These are phyloP conservation scores for Penicillium sp. DNA, from an alignment of 2,329 filamentous ascomycete genomes.

Conservation along the genomic window DNA sequence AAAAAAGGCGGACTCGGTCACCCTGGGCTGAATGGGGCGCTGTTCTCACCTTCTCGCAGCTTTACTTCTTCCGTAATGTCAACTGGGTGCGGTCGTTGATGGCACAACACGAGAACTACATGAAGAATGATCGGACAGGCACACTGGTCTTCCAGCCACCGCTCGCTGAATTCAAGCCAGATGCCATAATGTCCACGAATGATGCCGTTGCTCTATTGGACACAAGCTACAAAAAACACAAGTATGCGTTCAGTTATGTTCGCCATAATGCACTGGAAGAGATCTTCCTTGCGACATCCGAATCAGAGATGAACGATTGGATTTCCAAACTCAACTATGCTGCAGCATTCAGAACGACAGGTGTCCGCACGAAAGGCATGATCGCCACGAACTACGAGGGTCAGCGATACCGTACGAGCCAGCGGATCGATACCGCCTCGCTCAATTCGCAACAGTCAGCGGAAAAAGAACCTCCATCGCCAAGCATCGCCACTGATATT, in stretches of 20 bases:
- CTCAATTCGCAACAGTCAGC: conserved; percentile 67
- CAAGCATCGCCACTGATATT: conserved; percentile 73
- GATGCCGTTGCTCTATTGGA: conserved; percentile 88
- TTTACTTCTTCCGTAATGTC: conserved; percentile 95
- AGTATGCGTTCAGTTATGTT: conserved; percentile 90
- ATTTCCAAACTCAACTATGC: conserved; percentile 94
- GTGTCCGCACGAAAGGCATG: conserved; percentile 85
- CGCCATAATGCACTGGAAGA: conserved; percentile 85
- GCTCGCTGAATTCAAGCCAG: conserved; percentile 87
- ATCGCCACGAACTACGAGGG: conserved; percentile 83
- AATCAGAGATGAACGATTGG: conserved; percentile 95
- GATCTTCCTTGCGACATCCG: conserved; percentile 83
- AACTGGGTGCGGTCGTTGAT: conserved; percentile 90
- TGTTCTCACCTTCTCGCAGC: conserved; percentile 90
- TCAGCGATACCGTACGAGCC: conserved; percentile 62
- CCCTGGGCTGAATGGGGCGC: conserved; percentile 99
- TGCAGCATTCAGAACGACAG: conserved; percentile 86
- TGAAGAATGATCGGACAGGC: conserved; percentile 72
- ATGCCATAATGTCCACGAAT: conserved; percentile 89
- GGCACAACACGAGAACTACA: conserved; percentile 79
- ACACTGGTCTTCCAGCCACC: conserved; percentile 90
- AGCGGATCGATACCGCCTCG: conserved; percentile 59
- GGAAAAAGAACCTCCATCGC: conserved; percentile 68
- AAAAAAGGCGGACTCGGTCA: conserved; percentile 90
- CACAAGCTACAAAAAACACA: conserved; percentile 84